Conservation (phyloP, 352 stramenopile genomes). For the Phytophthora gonapodyides region DNA sequence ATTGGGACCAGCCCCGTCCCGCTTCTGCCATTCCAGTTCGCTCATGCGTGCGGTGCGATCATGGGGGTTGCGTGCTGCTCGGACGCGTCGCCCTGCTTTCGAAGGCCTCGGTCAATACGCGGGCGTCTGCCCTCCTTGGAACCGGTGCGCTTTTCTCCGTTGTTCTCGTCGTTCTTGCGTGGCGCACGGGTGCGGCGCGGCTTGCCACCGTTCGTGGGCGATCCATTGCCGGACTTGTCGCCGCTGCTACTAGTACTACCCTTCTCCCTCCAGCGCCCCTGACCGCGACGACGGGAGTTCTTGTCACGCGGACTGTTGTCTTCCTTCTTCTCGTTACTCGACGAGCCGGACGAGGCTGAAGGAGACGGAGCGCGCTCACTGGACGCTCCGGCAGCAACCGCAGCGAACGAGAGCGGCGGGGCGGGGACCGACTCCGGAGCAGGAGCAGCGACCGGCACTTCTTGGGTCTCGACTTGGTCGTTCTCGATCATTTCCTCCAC, state of each 20-base stretch:
- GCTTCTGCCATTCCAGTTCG: not conserved
- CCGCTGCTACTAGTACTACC: slow-evolving; percentile 41
- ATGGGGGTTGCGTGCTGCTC: slow-evolving; percentile 32
- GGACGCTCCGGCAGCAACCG: slow-evolving; percentile 33
- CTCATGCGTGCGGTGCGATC: slow-evolving; percentile 43
- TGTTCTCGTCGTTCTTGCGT: slow-evolving; percentile 37
- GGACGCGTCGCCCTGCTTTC: slow-evolving; percentile 38
- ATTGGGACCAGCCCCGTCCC: slow-evolving; percentile 5
- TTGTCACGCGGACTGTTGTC: slow-evolving; percentile 27
- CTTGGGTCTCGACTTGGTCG: slow-evolving; percentile 15
- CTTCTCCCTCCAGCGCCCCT: slow-evolving; percentile 46
- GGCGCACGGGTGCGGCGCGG: slow-evolving; percentile 39
- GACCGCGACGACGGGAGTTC: slow-evolving; percentile 45
- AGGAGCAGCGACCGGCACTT: slow-evolving; percentile 13
- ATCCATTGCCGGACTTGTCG: slow-evolving; percentile 38
- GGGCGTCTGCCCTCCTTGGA: slow-evolving; percentile 48
- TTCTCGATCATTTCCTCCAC: slow-evolving; percentile 21
- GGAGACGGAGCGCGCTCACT: slow-evolving; percentile 28
- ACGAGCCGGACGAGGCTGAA: slow-evolving; percentile 30
- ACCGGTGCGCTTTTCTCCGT: slow-evolving; percentile 23
- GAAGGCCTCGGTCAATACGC: slow-evolving; percentile 41
- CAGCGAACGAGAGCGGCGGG: slow-evolving; percentile 59
- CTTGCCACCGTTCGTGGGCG: slow-evolving; percentile 32
- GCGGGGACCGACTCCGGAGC: slow-evolving; percentile 30
- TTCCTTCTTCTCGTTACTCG: slow-evolving; percentile 32